Percentiles rank a stretch among this genome's conserved stretches.
Conservation (phyloP, 768 basidiomycete species). For the Tubosaeta sp. region DNA sequence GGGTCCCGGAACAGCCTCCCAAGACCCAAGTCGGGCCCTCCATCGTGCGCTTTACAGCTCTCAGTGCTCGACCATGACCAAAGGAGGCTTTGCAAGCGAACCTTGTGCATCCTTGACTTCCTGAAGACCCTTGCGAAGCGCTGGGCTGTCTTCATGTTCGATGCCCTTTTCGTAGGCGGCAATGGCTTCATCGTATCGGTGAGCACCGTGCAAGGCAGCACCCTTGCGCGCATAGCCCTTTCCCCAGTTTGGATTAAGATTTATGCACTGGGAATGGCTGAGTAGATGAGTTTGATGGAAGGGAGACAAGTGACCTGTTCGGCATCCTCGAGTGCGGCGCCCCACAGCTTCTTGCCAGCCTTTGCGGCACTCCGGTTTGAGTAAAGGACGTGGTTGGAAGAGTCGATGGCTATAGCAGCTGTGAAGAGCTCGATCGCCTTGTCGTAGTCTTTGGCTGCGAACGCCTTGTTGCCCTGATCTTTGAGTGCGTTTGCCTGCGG, state of each 20-base stretch:
- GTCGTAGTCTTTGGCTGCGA: slow-evolving; percentile 89
- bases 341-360: slow-evolving; percentile 78
- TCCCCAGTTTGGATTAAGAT: slow-evolving; percentile 74
- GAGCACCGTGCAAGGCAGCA: slow-evolving; percentile 84
- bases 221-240: slow-evolving; percentile 93
- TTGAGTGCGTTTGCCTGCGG: slow-evolving; percentile 62
- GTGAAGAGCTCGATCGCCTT: slow-evolving; percentile 80
- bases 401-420: slow-evolving; percentile 79
- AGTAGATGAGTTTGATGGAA: slow-evolving; percentile 3
- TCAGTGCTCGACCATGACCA: slow-evolving; percentile 1
- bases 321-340: slow-evolving; percentile 77
- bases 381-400: slow-evolving; percentile 82
- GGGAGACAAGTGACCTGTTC: slow-evolving; percentile 62
- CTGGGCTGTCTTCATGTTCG: slow-evolving; percentile 76
- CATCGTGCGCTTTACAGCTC: slow-evolving; percentile 29
- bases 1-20: slow-evolving; percentile 83
- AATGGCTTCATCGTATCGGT: slow-evolving; percentile 78
- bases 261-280: slow-evolving; percentile 56
- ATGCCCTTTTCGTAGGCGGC: slow-evolving; percentile 79
- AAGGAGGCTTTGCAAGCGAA: slow-evolving; percentile 22
- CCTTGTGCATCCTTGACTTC: slow-evolving; percentile 87
- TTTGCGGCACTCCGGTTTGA: slow-evolving; percentile 92
- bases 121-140: slow-evolving; percentile 80
- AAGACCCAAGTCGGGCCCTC: slow-evolving; percentile 54
- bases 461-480: slow-evolving; percentile 93